Base-by-base conservation (phyloP, 78 protist species). In the Polysphondylium violaceum region DNA sequence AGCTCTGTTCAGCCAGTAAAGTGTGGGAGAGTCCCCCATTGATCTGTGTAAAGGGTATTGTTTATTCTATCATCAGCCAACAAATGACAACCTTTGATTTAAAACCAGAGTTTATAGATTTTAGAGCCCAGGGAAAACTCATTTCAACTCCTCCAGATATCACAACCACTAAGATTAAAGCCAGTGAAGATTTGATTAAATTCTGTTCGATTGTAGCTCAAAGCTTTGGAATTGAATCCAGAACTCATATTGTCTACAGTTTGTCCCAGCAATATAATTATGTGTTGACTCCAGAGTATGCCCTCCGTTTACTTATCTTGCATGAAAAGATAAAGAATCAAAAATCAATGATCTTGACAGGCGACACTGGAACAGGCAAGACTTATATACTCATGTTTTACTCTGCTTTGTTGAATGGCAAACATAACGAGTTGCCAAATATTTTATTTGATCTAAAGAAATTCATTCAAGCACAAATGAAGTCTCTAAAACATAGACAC, bases 331-430 rank as follows among this genome's bases (percentile, higher is more conserved):
- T 77, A 9, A 56, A 72, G 58, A 74, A 67, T 51, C 75, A 73
- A 12, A 27, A 67, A 23, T 85, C 86, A 33, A 14, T 89, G 61
- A 50, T 79, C 7, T 88, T 89, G 12, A 65, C 73, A 0, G 95
- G 95, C 53, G 95, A 75, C 6, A 92, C 95, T 7, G 95, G 95
- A 41, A 74, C 65, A 12, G 95, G 95, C 23, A 92, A 92, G 27
- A 63, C 87, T 12, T 74, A 50, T 51, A 64, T 74, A 6, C 44
- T 92, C 21, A 29, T 74, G 0, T 74, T 89, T 65, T 74, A 78
- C 33, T 51, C 85, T 3, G 60, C 64, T 4, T 36, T 89, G 19
- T 72, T 89, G 61, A 89, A 89, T 44, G 87, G 74, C 50, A 64
- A 55, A 47, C 74, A 68, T 16, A 31, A 56, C 19, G 29, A 17